Conservation (phyloP, 23 red algal genomes). For the Gracilaria domingensis region DNA sequence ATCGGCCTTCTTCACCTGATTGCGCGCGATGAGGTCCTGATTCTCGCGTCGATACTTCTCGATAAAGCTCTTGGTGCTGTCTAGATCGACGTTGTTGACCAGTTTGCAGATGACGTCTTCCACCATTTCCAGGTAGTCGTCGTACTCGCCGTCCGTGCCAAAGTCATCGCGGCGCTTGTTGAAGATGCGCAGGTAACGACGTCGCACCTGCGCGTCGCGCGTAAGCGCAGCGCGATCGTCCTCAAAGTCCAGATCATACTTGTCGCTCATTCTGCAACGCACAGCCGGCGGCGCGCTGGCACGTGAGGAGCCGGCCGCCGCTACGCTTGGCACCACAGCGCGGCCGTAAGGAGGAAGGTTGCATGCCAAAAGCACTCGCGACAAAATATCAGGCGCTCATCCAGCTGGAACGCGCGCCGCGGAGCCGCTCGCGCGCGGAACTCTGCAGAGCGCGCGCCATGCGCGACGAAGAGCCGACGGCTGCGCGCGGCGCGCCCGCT, state of each 20-base stretch:
- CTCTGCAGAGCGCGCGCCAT: no score
- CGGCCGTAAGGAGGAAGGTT: no score
- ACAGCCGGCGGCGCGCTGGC: no score
- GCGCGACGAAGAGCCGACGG: no score
- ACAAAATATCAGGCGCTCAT: no score
- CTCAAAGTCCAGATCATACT: constrained; percentile 64
- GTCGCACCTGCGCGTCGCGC: constrained; percentile 66
- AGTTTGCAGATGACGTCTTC: constrained; percentile 86
- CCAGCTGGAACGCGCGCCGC: no score
- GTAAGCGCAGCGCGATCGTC: constrained; percentile 51
- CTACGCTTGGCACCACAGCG: no score
- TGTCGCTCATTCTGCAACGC: background rate
- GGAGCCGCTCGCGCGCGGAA: no score
- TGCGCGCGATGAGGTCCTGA: constrained; percentile 64
- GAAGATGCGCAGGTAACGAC: constrained; percentile 73
- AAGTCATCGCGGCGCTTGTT: constrained; percentile 93
- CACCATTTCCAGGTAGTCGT: constrained; percentile 92
- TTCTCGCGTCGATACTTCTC: constrained; percentile 72
- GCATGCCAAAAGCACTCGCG: no score
- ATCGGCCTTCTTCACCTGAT: constrained; percentile 64
- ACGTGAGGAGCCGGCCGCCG: no score
- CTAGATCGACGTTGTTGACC: constrained; percentile 77
- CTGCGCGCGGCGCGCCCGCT: no score
- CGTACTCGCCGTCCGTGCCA: constrained; percentile 67
- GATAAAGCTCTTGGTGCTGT: constrained; percentile 52